Evolutionary conservation across 2,329 filamentous ascomycete species (phyloP).

Genomic region (Parafenestella ontariensis): DNA sequence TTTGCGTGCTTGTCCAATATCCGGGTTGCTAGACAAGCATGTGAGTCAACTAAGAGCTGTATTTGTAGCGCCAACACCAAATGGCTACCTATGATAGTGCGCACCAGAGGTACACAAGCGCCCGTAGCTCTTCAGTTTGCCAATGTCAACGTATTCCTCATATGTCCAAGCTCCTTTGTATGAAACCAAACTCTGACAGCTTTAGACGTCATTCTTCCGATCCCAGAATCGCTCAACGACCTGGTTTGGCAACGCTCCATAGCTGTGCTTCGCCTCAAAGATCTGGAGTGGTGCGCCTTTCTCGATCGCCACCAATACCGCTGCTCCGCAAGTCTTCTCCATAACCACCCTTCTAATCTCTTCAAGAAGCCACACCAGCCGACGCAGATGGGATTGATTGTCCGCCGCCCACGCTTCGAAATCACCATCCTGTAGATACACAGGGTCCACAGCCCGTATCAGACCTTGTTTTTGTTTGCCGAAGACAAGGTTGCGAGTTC

Average conservation of each 20-base stretch:
- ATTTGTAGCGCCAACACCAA: not conserved
- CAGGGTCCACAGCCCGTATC: not conserved
- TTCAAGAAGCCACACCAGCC: conserved; percentile 1
- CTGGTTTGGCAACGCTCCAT: not conserved
- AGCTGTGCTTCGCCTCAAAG: not conserved
- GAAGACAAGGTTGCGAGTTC: not conserved
- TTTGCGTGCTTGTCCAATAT: too few species aligned
- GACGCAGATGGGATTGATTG: not conserved
- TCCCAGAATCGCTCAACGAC: not conserved
- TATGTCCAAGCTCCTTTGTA: not conserved
- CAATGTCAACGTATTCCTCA: not conserved
- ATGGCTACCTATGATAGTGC: not conserved
- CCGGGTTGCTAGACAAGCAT: too few species aligned
- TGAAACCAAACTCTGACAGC: not conserved
- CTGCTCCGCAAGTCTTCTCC: not conserved
- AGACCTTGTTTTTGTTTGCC: not conserved
- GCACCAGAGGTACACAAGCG: not conserved
- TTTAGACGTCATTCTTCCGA: not conserved
- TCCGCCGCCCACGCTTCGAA: not conserved
- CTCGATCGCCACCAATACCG: conserved; percentile 4
- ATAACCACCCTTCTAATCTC: not conserved
- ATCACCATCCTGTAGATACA: not conserved
- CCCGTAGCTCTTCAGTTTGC: not conserved
- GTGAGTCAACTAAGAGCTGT: not conserved
- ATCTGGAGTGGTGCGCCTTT: conserved; percentile 3